Evolutionary conservation across 202 grass and related monocot species (phyloP).

Genomic region (Schoenoplectus tabernaemontani): DNA sequence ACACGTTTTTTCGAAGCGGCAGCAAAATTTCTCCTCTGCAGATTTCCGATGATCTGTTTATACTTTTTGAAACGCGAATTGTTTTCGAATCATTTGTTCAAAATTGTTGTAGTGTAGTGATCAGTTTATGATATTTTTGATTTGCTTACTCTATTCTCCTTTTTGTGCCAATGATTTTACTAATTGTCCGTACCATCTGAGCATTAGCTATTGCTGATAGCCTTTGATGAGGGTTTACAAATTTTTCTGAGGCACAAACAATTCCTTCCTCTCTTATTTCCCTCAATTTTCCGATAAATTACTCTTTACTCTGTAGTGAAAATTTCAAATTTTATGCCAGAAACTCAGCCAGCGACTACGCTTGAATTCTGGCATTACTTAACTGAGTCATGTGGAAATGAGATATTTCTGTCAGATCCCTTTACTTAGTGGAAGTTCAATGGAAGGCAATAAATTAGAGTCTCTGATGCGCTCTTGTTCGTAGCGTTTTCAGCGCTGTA

Average conservation of each 20-base stretch:
- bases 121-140: neutral
- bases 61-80: neutral
- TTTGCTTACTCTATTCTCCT: neutral
- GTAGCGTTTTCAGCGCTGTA: slow-evolving; percentile 72
- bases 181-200: slow-evolving; percentile 83
- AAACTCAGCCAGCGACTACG: neutral
- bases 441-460: slow-evolving; percentile 51
- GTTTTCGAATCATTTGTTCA: neutral
- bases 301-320: too few species aligned
- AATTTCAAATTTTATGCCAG: neutral
- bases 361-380: neutral
- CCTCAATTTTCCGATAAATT: neutral
- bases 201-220: slow-evolving; percentile 10
- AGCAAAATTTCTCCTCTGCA: neutral
- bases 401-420: neutral
- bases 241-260: slow-evolving; percentile 42
- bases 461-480: slow-evolving; percentile 46
- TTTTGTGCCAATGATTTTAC: slow-evolving; percentile 29
- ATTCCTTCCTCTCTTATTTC: neutral
- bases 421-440: neutral
- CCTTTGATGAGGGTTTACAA: slow-evolving; percentile 29
- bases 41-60: neutral
- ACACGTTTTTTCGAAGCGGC: too few species aligned
- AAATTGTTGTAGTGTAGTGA: neutral
- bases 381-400: neutral